phyloP scores from a whole-genome alignment of 2,329 filamentous ascomycete species.

The Paraphoma chrysanthemicola region DNA sequence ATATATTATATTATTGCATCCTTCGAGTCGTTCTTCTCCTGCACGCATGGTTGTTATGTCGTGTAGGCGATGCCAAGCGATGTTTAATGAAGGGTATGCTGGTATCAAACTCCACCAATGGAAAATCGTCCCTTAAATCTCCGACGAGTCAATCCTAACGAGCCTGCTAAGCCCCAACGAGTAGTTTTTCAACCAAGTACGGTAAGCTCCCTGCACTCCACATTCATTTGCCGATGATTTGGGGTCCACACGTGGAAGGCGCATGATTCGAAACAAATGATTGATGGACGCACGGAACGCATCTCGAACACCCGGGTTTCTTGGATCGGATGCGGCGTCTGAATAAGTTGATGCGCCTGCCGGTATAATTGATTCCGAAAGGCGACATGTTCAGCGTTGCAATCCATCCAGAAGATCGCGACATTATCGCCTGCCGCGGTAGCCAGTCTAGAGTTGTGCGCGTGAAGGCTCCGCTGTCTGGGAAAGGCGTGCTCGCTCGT shows the following conservation, averaged over 20 bases:
- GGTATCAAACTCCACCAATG: not conserved
- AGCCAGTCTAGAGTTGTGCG: not conserved
- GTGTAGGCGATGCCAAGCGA: not conserved
- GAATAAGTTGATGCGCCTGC: too few species aligned
- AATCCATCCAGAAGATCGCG: too few species aligned
- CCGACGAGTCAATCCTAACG: not conserved
- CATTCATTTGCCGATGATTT: not conserved
- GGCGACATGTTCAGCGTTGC: too few species aligned
- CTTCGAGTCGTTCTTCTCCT: not conserved
- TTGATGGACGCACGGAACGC: not conserved
- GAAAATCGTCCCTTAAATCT: not conserved
- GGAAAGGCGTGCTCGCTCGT: slow-evolving; percentile 46
- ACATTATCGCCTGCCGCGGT: too few species aligned
- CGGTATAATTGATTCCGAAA: too few species aligned
- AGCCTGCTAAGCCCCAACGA: not conserved
- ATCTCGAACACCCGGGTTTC: not conserved
- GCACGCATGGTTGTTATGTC: not conserved
- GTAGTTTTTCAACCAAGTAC: not conserved
- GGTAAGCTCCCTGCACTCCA: not conserved
- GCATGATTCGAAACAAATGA: not conserved
- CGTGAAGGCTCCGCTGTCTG: not conserved
- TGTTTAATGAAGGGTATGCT: not conserved
- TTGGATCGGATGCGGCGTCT: not conserved
- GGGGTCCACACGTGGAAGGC: not conserved
- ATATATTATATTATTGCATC: not conserved